Evolutionary conservation across 2,329 filamentous ascomycete genomes (phyloP).

Genomic region (Hypoxylon sp.): DNA sequence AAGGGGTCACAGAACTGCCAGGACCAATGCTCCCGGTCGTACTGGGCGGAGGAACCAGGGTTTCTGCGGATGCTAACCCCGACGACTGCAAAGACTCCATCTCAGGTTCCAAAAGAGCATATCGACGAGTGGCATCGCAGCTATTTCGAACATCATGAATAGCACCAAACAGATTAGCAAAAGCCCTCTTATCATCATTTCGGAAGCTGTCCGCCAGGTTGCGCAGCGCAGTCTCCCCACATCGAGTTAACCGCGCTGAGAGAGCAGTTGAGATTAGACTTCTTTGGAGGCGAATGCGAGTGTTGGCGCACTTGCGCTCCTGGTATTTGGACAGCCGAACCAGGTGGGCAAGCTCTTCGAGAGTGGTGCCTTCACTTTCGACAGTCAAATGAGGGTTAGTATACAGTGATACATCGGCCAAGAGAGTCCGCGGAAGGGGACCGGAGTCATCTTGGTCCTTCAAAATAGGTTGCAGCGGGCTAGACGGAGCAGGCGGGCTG

Average conservation of each 20-base stretch:
- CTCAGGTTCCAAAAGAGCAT: conserved; percentile 80
- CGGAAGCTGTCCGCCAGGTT: conserved; percentile 85
- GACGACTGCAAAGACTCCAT: conserved; percentile 73
- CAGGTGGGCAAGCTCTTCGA: conserved; percentile 84
- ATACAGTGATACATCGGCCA: conserved; percentile 77
- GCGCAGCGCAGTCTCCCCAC: conserved; percentile 80
- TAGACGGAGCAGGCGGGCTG: conserved; percentile 44
- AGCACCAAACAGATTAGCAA: conserved; percentile 81
- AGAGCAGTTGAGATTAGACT: conserved; percentile 82
- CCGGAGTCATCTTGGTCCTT: conserved; percentile 61
- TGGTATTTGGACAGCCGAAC: conserved; percentile 85
- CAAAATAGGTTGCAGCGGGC: conserved; percentile 54
- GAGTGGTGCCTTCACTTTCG: conserved; percentile 76
- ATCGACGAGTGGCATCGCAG: conserved; percentile 79
- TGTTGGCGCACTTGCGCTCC: conserved; percentile 82
- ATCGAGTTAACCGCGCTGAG: conserved; percentile 80
- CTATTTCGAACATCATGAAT: conserved; percentile 85
- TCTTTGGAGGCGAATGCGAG: conserved; percentile 79
- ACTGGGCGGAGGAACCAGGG: conserved; percentile 64
- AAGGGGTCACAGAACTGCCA: conserved; percentile 63
- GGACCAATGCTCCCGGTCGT: conserved; percentile 57
- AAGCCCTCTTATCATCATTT: conserved; percentile 82
- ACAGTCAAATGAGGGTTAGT: conserved; percentile 72
- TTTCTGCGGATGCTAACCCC: conserved; percentile 66
- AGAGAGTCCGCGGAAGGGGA: conserved; percentile 68